Conservation (phyloP, 1,284 basidiomycete species). For the Ceratobasidium sp. region DNA sequence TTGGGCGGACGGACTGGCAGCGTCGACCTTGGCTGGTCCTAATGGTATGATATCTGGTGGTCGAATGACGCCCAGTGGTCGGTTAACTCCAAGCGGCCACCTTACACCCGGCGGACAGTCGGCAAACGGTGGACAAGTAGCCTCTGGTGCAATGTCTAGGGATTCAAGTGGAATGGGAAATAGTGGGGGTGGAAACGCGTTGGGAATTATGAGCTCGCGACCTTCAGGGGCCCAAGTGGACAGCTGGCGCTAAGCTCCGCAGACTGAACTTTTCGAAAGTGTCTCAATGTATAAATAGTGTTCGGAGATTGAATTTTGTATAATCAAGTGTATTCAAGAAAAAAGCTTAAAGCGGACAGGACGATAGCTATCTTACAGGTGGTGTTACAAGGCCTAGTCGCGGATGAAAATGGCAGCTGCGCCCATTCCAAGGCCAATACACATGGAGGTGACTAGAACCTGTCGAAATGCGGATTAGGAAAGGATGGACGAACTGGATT, state of each 20-base stretch:
- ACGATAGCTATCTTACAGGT: slow-evolving; percentile 1
- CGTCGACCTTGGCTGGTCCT: too few species aligned
- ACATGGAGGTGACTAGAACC: slow-evolving; percentile 93
- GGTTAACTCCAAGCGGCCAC: too few species aligned
- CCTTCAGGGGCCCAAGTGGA: slow-evolving; percentile 1
- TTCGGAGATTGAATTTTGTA: neutral
- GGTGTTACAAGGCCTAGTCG: slow-evolving; percentile 59
- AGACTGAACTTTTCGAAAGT: neutral
- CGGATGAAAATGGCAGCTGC: slow-evolving; percentile 80
- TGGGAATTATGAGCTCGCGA: slow-evolving; percentile 5
- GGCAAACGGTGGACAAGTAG: too few species aligned
- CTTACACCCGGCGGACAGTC: too few species aligned
- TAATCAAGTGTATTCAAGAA: slow-evolving; percentile 40
- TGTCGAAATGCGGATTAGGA: too few species aligned
- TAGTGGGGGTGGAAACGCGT: neutral
- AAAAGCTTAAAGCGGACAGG: neutral
- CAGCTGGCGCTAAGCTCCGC: slow-evolving; percentile 2
- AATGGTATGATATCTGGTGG: too few species aligned
- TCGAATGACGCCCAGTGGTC: too few species aligned
- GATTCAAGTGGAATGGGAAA: too few species aligned
- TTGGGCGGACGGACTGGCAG: neutral
- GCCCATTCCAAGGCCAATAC: slow-evolving; percentile 93
- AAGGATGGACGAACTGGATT: too few species aligned
- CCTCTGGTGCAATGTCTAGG: neutral
- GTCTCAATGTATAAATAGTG: neutral